These are phyloP conservation scores for Biscutella laevigata DNA, from an alignment of 441 rosid species.

Conservation along the genomic window DNA sequence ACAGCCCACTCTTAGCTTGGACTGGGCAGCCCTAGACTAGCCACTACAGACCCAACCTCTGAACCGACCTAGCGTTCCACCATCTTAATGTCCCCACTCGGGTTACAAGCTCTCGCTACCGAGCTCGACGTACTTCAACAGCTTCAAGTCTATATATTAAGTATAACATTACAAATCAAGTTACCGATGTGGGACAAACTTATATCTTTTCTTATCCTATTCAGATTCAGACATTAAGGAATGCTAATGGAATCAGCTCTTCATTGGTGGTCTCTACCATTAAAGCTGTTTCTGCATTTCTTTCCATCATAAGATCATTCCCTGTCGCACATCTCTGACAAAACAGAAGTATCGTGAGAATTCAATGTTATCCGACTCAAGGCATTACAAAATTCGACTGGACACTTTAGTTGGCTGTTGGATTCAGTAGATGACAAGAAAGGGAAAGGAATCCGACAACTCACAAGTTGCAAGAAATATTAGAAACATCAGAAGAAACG, in stretches of 20 bases:
- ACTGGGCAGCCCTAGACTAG: too few species aligned
- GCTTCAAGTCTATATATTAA: not conserved
- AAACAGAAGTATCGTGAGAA: not conserved
- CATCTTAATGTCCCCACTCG: not conserved
- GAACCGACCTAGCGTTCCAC: too few species aligned
- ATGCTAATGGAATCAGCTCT: too few species aligned
- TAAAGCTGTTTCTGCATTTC: conserved; percentile 39
- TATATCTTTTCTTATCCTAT: too few species aligned
- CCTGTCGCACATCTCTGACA: too few species aligned
- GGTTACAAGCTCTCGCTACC: conserved; percentile 16
- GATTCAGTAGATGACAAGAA: conserved; percentile 23
- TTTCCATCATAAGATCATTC: conserved; percentile 42
- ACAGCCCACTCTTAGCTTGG: too few species aligned
- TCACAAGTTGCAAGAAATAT: conserved; percentile 20
- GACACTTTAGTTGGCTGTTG: conserved; percentile 15
- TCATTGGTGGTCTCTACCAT: conserved; percentile 25
- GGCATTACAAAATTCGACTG: not conserved
- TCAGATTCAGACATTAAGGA: too few species aligned
- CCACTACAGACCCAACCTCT: too few species aligned
- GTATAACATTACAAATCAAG: not conserved
- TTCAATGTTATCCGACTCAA: not conserved
- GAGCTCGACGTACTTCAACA: conserved; percentile 18
- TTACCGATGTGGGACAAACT: conserved; percentile 25
- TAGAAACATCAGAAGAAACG: conserved; percentile 18
- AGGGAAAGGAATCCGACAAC: conserved; percentile 21